A percentile compares a stretch with the other conserved stretches of the same genome.
phyloP scores from a whole-genome alignment of 345 rosid species.

The Gossypium mustelinum region DNA sequence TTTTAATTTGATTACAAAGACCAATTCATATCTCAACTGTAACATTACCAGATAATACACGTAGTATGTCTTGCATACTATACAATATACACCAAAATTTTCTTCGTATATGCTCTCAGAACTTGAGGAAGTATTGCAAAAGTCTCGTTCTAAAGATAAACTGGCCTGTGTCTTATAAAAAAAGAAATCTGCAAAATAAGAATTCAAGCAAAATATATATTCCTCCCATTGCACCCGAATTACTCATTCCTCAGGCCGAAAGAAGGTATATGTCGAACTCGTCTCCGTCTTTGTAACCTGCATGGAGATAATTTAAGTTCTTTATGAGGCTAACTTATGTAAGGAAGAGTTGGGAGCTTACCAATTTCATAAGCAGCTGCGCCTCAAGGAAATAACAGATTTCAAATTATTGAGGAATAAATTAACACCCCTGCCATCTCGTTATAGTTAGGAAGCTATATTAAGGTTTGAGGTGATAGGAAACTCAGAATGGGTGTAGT shows the following conservation, averaged over 20 bases:
- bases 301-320: slow-evolving; percentile 10
- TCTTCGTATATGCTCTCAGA: neutral
- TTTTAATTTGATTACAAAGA: neutral
- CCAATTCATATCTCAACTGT: neutral
- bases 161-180: neutral
- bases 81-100: neutral
- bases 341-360: neutral
- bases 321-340: neutral
- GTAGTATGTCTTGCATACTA: neutral
- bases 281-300: slow-evolving; percentile 69
- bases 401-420: neutral
- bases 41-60: neutral
- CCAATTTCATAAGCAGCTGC: slow-evolving; percentile 1
- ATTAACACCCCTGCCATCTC: slow-evolving; percentile 12
- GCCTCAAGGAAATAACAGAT: slow-evolving; percentile 1
- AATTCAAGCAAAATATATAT: neutral
- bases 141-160: neutral
- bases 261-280: slow-evolving; percentile 53
- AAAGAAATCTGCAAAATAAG: neutral
- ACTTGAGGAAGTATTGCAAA: neutral
- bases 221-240: neutral
- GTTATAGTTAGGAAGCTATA: neutral
- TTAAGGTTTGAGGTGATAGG: neutral
- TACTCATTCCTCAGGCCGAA: slow-evolving; percentile 51
- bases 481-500: neutral